These are phyloP conservation scores for Neoboletus subvelutipes DNA, from an alignment of 768 basidiomycete species.

Conservation along the genomic window DNA sequence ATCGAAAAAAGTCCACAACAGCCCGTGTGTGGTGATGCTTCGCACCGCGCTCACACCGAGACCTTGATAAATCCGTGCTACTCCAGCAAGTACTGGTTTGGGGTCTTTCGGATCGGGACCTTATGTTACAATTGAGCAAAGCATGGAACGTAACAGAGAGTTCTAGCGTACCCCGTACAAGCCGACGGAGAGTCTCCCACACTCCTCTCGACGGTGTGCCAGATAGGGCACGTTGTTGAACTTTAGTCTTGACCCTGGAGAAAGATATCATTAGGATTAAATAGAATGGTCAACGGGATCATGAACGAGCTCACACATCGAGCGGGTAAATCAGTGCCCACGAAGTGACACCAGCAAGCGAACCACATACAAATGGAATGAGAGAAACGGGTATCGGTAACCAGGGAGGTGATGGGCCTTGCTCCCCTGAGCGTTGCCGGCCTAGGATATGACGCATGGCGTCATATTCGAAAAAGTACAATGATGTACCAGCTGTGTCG, in stretches of 20 bases:
- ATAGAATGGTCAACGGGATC: background rate
- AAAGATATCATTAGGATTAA: conserved; percentile 5
- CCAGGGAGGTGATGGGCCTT: conserved; percentile 82
- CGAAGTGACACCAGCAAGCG: conserved; percentile 83
- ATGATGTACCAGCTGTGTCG: conserved; percentile 84
- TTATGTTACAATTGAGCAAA: conserved; percentile 27
- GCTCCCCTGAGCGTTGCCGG: conserved; percentile 71
- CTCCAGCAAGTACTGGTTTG: conserved; percentile 71
- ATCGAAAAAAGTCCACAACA: conserved; percentile 94
- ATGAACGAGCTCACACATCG: conserved; percentile 67
- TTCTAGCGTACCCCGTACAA: conserved; percentile 66
- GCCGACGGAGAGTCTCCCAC: conserved; percentile 69
- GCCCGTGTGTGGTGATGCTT: conserved; percentile 90
- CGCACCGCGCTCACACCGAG: conserved; percentile 91
- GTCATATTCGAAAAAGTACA: conserved; percentile 95
- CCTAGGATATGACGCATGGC: conserved; percentile 86
- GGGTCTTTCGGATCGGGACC: conserved; percentile 80
- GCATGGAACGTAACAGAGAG: background rate
- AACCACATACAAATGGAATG: conserved; percentile 90
- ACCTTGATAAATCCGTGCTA: conserved; percentile 87
- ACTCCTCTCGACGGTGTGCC: conserved; percentile 71
- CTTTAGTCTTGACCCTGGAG: conserved; percentile 84
- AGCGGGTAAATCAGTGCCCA: conserved; percentile 94
- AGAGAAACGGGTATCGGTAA: conserved; percentile 75
- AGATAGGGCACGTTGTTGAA: conserved; percentile 90